These are phyloP conservation scores for Kurtzmaniella quercitrusa DNA, from an alignment of 1,139 yeast species.

Conservation along the genomic window DNA sequence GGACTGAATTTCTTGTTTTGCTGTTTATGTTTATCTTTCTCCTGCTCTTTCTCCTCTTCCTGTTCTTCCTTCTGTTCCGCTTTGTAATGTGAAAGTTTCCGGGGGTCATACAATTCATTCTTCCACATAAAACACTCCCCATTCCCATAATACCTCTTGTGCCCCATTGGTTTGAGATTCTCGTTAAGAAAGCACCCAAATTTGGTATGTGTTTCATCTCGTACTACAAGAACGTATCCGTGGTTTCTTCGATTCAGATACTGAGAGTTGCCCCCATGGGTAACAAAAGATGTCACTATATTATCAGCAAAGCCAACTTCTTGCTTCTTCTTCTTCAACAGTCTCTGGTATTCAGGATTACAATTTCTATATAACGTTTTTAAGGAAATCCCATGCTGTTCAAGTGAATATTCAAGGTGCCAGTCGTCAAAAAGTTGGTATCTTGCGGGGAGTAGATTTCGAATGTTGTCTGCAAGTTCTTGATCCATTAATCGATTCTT, in stretches of 20 bases:
- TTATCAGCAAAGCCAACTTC: conserved; percentile 37
- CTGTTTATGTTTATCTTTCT: conserved; percentile 6
- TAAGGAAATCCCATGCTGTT: conserved; percentile 88
- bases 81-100: conserved; percentile 12
- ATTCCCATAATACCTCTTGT: conserved; percentile 78
- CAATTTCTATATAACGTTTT: conserved; percentile 60
- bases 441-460: conserved; percentile 71
- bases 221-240: conserved; percentile 70
- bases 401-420: conserved; percentile 75
- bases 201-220: conserved; percentile 55
- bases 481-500: conserved; percentile 50
- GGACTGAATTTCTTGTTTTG: conserved; percentile 2
- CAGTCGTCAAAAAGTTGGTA: conserved; percentile 74
- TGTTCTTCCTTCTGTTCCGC: conserved; percentile 11
- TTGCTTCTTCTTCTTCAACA: conserved; percentile 15
- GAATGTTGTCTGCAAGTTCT: conserved; percentile 69
- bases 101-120: conserved; percentile 16
- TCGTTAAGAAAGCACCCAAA: conserved; percentile 90
- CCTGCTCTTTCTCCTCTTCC: conserved; percentile 2
- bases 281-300: conserved; percentile 29
- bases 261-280: conserved; percentile 13
- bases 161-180: conserved; percentile 63
- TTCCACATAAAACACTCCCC: conserved; percentile 96
- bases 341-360: conserved; percentile 29
- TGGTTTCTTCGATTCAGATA: conserved; percentile 34